phyloP scores from a whole-genome alignment of 2,329 filamentous ascomycete species.

The Achaetomium macrosporum region DNA sequence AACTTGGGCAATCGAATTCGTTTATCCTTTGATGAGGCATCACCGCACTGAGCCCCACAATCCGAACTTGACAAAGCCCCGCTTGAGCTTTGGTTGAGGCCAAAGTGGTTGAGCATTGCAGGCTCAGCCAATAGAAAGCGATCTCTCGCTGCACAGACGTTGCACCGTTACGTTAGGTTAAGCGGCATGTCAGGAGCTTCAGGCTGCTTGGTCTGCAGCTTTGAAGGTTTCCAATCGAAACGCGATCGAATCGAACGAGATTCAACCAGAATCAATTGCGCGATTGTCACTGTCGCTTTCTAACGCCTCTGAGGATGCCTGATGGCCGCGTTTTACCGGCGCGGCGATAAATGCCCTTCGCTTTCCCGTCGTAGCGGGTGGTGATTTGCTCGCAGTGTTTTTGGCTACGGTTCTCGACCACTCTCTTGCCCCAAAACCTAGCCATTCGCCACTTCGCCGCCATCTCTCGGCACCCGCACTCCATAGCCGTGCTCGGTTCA shows the following conservation, averaged over 20 bases:
- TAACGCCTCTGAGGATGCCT: not conserved
- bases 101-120: not conserved
- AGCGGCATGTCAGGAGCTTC: slow-evolving; percentile 1
- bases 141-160: not conserved
- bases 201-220: not conserved
- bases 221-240: not conserved
- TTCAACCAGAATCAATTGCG: not conserved
- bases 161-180: no score
- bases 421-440: not conserved
- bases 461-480: not conserved
- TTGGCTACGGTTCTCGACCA: not conserved
- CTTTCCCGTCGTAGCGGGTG: slow-evolving; percentile 11
- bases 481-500: not conserved
- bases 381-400: slow-evolving; percentile 8
- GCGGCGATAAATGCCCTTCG: slow-evolving; percentile 6
- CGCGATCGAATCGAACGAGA: slow-evolving; percentile 1
- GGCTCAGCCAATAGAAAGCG: slow-evolving; percentile 3
- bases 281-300: not conserved
- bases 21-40: no score
- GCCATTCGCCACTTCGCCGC: not conserved
- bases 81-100: not conserved
- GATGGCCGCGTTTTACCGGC: slow-evolving; percentile 12
- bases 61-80: not conserved
- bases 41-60: no score
- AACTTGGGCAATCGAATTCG: no score